phyloP scores from a whole-genome alignment of 2,329 filamentous ascomycete species.

The Fusarium phyllophilum region DNA sequence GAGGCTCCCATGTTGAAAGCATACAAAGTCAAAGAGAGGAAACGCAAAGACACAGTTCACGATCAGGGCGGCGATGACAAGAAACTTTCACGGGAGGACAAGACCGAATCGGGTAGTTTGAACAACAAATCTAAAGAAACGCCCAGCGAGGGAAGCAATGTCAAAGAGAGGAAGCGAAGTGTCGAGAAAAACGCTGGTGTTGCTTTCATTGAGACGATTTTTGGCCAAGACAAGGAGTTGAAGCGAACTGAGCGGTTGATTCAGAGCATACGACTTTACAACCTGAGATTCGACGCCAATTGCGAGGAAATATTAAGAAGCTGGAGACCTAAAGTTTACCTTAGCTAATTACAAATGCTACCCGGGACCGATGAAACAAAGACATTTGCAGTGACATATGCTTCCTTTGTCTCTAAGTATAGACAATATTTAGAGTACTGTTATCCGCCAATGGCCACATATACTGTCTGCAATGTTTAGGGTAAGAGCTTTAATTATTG shows the following conservation, averaged over 20 bases:
- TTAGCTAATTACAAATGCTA: no score
- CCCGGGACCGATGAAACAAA: no score
- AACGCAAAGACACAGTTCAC: rapidly evolving
- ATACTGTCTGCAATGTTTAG: no score
- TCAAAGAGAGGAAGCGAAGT: rapidly evolving
- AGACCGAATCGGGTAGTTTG: rapidly evolving
- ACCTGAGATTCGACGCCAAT: not conserved
- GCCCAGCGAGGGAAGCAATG: rapidly evolving
- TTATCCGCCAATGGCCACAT: no score
- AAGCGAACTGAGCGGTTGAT: not conserved
- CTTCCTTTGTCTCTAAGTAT: no score
- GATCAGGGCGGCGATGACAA: rapidly evolving
- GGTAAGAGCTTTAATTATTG: no score
- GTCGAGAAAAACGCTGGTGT: rapidly evolving
- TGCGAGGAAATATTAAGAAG: not conserved
- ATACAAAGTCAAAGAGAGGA: no score
- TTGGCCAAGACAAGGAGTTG: not conserved
- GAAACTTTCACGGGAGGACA: rapidly evolving
- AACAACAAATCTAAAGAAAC: rapidly evolving
- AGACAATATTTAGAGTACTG: no score
- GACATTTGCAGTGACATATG: no score
- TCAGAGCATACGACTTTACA: not conserved
- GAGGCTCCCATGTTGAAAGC: not conserved
- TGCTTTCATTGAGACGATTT: not conserved
- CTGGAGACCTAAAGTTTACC: no score